Percentiles rank a stretch among this genome's conserved stretches.
Evolutionary conservation across 331 rosid species (phyloP).

Genomic region (Acacia concinna): DNA sequence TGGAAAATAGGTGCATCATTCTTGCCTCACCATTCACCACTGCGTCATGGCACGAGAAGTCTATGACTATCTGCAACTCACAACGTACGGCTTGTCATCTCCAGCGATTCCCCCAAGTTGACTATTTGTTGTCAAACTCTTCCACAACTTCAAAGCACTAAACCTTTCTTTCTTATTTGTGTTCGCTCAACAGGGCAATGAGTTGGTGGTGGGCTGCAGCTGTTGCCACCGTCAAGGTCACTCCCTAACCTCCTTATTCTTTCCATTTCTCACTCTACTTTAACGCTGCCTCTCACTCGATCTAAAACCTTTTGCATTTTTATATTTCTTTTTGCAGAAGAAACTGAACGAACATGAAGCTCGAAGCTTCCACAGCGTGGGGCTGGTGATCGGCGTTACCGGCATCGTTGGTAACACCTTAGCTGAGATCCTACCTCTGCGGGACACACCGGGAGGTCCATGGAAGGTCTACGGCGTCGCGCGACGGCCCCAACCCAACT

Average conservation of each 20-base stretch:
- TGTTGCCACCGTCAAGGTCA: slow-evolving; percentile 47
- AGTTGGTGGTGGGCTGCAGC: slow-evolving; percentile 71
- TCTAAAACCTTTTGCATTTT: not conserved
- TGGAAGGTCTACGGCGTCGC: slow-evolving; percentile 72
- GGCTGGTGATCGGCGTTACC: slow-evolving; percentile 51
- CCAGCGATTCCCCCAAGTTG: not conserved
- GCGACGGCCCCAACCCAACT: slow-evolving; percentile 53
- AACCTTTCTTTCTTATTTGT: not conserved
- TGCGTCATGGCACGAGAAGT: not conserved
- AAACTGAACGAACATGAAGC: slow-evolving; percentile 36
- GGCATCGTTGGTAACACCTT: slow-evolving; percentile 65
- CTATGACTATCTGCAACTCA: not conserved
- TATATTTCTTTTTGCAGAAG: slow-evolving; percentile 32
- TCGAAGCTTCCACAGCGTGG: slow-evolving; percentile 41
- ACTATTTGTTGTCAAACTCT: not conserved
- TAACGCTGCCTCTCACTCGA: not conserved
- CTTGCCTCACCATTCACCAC: too few species aligned
- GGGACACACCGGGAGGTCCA: slow-evolving; percentile 61
- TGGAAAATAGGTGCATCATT: not conserved
- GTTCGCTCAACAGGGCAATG: slow-evolving; percentile 26
- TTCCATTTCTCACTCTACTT: not conserved
- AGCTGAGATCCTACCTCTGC: slow-evolving; percentile 54
- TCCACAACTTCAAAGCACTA: not conserved
- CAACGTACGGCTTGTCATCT: not conserved
- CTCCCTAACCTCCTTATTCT: not conserved